Percentiles rank a stretch among this genome's conserved stretches.
phyloP scores from a whole-genome alignment of 1,139 yeast species.

The Groenewaldozyma sp. region DNA sequence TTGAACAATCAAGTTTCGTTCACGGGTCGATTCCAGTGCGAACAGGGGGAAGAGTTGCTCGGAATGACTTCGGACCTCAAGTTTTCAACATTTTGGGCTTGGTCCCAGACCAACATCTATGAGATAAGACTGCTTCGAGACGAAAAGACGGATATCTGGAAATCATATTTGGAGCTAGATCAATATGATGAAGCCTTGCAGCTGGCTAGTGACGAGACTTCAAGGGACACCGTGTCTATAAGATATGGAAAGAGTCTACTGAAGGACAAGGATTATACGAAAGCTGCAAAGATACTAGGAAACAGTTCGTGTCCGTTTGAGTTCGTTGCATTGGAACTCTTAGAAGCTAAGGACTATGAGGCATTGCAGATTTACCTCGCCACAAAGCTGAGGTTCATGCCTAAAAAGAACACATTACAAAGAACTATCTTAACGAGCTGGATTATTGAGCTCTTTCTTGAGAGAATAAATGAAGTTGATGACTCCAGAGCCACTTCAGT shows the following conservation, averaged over 20 bases:
- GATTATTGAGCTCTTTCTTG: slow-evolving; percentile 64
- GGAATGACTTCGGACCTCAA: slow-evolving; percentile 55
- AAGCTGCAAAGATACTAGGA: slow-evolving; percentile 61
- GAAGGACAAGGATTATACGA: slow-evolving; percentile 26
- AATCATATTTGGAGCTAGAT: slow-evolving; percentile 50
- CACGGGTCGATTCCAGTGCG: slow-evolving; percentile 31
- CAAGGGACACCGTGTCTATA: slow-evolving; percentile 47
- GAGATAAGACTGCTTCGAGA: slow-evolving; percentile 56
- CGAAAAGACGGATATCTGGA: slow-evolving; percentile 74
- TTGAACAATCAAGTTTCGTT: slow-evolving; percentile 40
- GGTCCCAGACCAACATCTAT: slow-evolving; percentile 41
- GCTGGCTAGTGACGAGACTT: slow-evolving; percentile 34
- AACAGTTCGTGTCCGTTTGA: slow-evolving; percentile 62
- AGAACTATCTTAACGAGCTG: slow-evolving; percentile 63
- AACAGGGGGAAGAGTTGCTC: slow-evolving; percentile 35
- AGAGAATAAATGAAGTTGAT: slow-evolving; percentile 40
- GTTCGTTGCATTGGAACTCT: slow-evolving; percentile 52
- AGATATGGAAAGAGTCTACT: slow-evolving; percentile 56
- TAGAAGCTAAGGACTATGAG: slow-evolving; percentile 37
- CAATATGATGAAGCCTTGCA: slow-evolving; percentile 62
- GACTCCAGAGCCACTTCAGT: slow-evolving; percentile 9
- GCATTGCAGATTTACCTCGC: slow-evolving; percentile 50
- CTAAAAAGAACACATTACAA: slow-evolving; percentile 41
- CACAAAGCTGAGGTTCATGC: slow-evolving; percentile 39
- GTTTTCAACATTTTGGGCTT: slow-evolving; percentile 53